These are phyloP conservation scores for Yamadazyma akitaensis DNA, from an alignment of 805 yeast species.

Conservation along the genomic window DNA sequence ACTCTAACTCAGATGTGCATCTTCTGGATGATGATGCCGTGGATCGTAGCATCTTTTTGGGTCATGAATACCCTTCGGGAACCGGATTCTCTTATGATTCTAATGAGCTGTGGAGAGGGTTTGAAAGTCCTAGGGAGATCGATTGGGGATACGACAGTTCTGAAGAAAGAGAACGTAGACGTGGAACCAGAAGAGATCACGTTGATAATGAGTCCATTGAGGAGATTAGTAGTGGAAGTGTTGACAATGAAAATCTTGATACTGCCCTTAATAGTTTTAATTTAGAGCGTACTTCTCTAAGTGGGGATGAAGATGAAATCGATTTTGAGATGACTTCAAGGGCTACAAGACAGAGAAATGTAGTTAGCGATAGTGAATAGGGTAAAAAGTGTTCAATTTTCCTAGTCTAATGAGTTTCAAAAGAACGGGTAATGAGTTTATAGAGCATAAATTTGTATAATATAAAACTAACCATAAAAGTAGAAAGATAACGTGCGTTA, in stretches of 20 bases:
- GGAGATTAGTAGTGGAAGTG: neutral
- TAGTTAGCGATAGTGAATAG: slow-evolving; percentile 18
- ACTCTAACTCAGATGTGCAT: slow-evolving; percentile 1
- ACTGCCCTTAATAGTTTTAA: slow-evolving; percentile 24
- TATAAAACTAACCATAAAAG: too few relatives aligned
- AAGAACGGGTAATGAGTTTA: too few relatives aligned
- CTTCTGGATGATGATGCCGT: slow-evolving; percentile 5
- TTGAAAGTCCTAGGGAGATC: slow-evolving; percentile 2
- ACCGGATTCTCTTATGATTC: neutral
- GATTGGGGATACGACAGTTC: slow-evolving; percentile 2
- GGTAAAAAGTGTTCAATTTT: neutral
- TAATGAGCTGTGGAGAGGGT: slow-evolving; percentile 13
- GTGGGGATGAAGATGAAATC: slow-evolving; percentile 13
- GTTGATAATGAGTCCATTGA: neutral
- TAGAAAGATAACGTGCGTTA: neutral
- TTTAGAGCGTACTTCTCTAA: neutral
- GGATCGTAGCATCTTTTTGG: neutral
- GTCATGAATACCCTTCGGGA: neutral
- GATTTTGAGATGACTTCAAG: slow-evolving; percentile 6
- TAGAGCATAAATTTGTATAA: too few relatives aligned
- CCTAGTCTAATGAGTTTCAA: too few relatives aligned
- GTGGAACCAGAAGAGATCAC: neutral
- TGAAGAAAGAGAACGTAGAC: neutral
- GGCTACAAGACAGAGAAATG: slow-evolving; percentile 6
- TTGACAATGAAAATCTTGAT: slow-evolving; percentile 18